These are phyloP conservation scores for Venturia pyrina DNA, from an alignment of 2,329 filamentous ascomycete genomes.

Conservation along the genomic window DNA sequence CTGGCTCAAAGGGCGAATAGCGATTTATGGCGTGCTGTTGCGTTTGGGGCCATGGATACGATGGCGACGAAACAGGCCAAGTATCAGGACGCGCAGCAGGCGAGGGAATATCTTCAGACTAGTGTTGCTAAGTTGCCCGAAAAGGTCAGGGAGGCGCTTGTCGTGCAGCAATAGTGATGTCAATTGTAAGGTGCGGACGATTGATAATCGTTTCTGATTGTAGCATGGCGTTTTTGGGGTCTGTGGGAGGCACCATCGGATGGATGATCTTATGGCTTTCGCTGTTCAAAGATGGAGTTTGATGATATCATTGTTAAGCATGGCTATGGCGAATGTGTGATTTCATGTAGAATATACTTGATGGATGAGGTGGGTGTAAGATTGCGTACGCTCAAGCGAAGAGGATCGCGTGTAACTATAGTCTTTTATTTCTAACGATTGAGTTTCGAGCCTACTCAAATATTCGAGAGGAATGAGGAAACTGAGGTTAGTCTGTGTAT, in stretches of 20 bases:
- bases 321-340: background rate
- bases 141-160: conserved; percentile 12
- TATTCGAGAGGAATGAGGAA: no score
- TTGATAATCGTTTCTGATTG: background rate
- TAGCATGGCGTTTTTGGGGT: background rate
- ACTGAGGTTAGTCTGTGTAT: no score
- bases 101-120: conserved; percentile 33
- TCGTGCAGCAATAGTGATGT: background rate
- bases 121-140: conserved; percentile 18
- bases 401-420: no score
- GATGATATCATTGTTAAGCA: background rate
- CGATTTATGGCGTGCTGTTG: conserved; percentile 47
- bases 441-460: no score
- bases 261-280: background rate
- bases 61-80: conserved; percentile 61
- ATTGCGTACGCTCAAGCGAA: no score
- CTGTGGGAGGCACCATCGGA: background rate
- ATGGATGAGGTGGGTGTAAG: no score
- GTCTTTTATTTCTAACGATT: no score
- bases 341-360: background rate
- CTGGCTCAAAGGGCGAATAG: conserved; percentile 42
- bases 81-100: conserved; percentile 35
- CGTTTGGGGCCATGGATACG: conserved; percentile 67
- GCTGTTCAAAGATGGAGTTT: background rate
- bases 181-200: background rate